Percentiles rank a stretch among this genome's conserved stretches.
Evolutionary conservation across 2,329 filamentous ascomycete species (phyloP).

Genomic region (Alternaria gansuensis): DNA sequence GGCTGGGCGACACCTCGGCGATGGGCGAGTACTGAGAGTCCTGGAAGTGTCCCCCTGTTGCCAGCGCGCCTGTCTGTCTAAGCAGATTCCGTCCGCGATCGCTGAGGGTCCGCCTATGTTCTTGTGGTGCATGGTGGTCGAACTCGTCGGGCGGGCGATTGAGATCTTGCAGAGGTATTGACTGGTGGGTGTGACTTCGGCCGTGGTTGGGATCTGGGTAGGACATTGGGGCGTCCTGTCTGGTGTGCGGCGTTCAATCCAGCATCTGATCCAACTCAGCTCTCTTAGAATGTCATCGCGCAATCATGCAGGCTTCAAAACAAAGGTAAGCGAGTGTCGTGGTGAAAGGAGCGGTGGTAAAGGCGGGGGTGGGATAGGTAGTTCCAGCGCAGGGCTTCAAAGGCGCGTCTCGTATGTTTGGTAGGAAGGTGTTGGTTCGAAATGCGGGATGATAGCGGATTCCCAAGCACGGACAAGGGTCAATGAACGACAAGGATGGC

Average conservation of each 20-base stretch:
- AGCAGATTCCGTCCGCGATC: constrained; percentile 60
- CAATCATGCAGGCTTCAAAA: constrained; percentile 27
- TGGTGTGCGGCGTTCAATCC: constrained; percentile 35
- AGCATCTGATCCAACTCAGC: constrained; percentile 46
- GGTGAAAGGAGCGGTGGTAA: constrained; percentile 4
- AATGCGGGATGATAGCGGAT: constrained; percentile 19
- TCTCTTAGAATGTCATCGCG: constrained; percentile 32
- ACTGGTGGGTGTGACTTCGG: constrained; percentile 62
- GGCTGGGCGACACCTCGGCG: constrained; percentile 62
- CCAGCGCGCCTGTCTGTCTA: constrained; percentile 55
- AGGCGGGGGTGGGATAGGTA: constrained; percentile 2
- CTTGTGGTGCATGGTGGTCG: constrained; percentile 39
- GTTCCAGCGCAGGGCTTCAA: constrained; percentile 7
- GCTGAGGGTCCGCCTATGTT: constrained; percentile 58
- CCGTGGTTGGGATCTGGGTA: constrained; percentile 59
- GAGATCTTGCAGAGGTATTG: constrained; percentile 74
- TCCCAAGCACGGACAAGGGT: constrained; percentile 12
- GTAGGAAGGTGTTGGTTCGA: constrained; percentile 14
- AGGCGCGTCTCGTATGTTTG: constrained; percentile 16
- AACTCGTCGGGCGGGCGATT: constrained; percentile 52
- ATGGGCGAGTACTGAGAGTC: constrained; percentile 63
- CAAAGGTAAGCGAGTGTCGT: constrained; percentile 20
- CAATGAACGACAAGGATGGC: constrained; percentile 11
- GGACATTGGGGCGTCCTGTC: constrained; percentile 56
- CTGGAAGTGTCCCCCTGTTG: constrained; percentile 52